Base-by-base conservation (phyloP, 768 basidiomycete genomes). In the Kwoniella heveanensis region DNA sequence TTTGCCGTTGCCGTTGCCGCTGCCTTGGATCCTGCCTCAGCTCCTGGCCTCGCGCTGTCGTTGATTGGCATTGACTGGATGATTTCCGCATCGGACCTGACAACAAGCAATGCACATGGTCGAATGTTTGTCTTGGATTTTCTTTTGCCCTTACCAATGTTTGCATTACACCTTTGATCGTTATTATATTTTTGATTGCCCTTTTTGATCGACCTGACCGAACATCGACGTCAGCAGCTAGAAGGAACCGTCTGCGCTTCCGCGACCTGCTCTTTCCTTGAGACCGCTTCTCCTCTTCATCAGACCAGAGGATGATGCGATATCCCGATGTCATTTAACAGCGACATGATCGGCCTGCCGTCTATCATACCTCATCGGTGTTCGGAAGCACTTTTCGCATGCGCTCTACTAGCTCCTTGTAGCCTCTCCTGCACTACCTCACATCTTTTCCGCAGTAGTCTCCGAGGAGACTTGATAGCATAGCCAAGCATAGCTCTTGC, bases 201-300 rank as follows among this genome's bases (percentile, higher is more conserved):
- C 39, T 44, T 44, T 44, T 44, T 44, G 39, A 44, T 44, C 39
- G 39, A n/a, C n/a, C n/a, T n/a, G n/a, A n/a, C n/a, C n/a, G n/a
- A n/a, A n/a, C n/a, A n/a, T n/a, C n/a, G n/a, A n/a, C n/a, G n/a
- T n/a, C n/a, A n/a, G n/a, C n/a, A n/a, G n/a, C n/a, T n/a, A n/a
- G n/a, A n/a, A n/a, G n/a, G n/a, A n/a, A n/a, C n/a, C n/a, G n/a
- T n/a, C n/a, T n/a, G n/a, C n/a, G n/a, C n/a, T n/a, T n/a, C n/a
- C n/a, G n/a, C n/a, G n/a, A n/a, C n/a, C n/a, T n/a, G n/a, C n/a
- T n/a, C n/a, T n/a, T n/a, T n/a, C n/a, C n/a, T n/a, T n/a, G n/a
- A n/a, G n/a, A 44, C 39, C 39, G 9, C 39, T 44, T 44, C 15
- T 44, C 15, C 39, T 9, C 39, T 44, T 19, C 17, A 44, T 44